Evolutionary conservation across 495 filamentous ascomycete species (phyloP).

Genomic region (Neurospora hispaniola): DNA sequence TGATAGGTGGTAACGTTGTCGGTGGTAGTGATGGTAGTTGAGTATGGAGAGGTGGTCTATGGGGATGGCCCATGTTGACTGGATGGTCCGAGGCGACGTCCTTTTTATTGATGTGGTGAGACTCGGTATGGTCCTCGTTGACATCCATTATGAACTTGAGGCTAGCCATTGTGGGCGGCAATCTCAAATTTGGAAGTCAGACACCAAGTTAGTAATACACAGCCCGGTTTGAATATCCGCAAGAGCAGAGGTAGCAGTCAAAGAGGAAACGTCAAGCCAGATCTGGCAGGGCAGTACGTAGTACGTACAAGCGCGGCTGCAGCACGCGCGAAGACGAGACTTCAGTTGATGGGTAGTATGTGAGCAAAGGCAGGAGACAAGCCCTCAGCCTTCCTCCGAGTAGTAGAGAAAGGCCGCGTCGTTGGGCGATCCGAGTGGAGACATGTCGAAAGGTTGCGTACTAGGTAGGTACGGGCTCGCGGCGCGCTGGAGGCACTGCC

Average conservation of each 20-base stretch:
- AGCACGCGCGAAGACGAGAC: conserved; percentile 11
- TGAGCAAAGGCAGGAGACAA: conserved; percentile 4
- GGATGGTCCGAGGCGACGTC: conserved; percentile 28
- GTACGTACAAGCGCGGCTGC: conserved; percentile 27
- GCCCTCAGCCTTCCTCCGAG: conserved; percentile 9
- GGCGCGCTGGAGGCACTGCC: conserved; percentile 34
- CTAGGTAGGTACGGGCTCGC: conserved; percentile 10
- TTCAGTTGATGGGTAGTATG: conserved; percentile 5
- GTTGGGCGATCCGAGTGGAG: conserved; percentile 4
- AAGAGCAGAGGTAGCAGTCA: conserved; percentile 21
- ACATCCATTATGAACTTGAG: conserved; percentile 40
- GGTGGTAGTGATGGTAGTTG: conserved; percentile 9
- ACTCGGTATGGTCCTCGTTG: conserved; percentile 26
- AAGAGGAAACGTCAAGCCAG: conserved; percentile 10
- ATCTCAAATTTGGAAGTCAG: conserved; percentile 33
- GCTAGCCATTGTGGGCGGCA: conserved; percentile 34
- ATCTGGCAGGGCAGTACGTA: conserved; percentile 2
- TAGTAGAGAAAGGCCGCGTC: conserved; percentile 1
- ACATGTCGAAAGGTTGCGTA: conserved; percentile 1
- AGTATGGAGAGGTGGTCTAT: conserved; percentile 4
- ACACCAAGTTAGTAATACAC: conserved; percentile 29
- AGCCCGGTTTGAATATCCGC: conserved; percentile 20
- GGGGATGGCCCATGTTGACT: conserved; percentile 16
- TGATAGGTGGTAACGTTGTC: not conserved
- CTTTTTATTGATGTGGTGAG: conserved; percentile 27